Evolutionary conservation across 148 eudicot species (phyloP), one percentile per base, ranked within the genome.

Genomic region (Chenopodium album): DNA sequence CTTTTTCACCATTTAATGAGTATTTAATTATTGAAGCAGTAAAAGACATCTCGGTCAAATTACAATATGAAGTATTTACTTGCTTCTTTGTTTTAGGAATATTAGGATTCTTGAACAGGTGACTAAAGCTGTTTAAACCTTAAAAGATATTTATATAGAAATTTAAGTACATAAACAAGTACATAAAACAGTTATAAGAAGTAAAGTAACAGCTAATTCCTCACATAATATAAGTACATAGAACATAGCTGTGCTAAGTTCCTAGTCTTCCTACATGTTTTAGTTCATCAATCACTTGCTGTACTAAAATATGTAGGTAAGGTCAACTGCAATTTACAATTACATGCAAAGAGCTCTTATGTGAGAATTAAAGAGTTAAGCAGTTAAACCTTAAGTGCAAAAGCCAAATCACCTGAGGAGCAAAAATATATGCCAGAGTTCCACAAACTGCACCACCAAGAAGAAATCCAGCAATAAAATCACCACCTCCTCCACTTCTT

Each of bases 371-470:
- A 75, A 68, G 13, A 47, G 52, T 46, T 46, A 71, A 20, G 16
- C 16, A 0, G 7, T 13, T 31, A 52, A 66, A 65, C 20, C 31
- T 41, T 63, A 11, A 47, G 26, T 3, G 9, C 50, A 71, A 66
- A 60, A 26, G 52, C 37, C 73, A 54, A 82, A 84, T 83, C 78
- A 94, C 97, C 97, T 94, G 94, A 67, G 98, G 98, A 84, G 97
- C 97, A 88, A 92, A 94, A 69, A 94, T 76, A 85, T 92, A 92
- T 9, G 89, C 93, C 74, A 92, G 84, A 77, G 94, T 90, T 83
- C 97, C 97, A 81, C 90, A 92, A 54, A 94, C 68, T n/a, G 93
- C 98, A 83, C 97, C 92, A 69, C 98, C 98, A 9, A 94, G 78
- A 82, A 92, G 84, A 84, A 94, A 91, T 65, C 98, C 98, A n/a